Conservation (phyloP, 2,329 filamentous ascomycete species). For the Cercospora janseana region DNA sequence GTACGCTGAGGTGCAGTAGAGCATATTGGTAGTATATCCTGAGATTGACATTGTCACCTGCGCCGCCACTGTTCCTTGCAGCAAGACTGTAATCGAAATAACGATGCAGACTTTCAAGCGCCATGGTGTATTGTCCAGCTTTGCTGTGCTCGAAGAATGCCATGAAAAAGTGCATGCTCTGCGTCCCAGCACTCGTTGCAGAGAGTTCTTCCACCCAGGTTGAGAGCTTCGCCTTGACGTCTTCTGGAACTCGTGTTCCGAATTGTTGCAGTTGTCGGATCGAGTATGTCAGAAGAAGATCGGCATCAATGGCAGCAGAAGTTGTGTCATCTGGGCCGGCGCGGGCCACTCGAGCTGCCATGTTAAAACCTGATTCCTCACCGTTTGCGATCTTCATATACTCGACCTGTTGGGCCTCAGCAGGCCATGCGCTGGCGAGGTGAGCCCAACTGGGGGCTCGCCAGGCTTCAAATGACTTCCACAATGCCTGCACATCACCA, state of each 20-base stretch:
- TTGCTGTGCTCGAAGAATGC: constrained; percentile 86
- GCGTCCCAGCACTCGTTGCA: constrained; percentile 27
- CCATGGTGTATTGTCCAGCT: constrained; percentile 82
- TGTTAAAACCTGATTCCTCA: not conserved
- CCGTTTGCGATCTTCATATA: not conserved
- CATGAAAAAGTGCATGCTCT: constrained; percentile 37
- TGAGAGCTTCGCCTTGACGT: constrained; percentile 69
- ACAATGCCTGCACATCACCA: constrained; percentile 72
- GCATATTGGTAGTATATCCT: constrained; percentile 85
- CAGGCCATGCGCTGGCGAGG: constrained; percentile 57
- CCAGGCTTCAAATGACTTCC: constrained; percentile 79
- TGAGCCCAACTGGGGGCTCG: constrained; percentile 68
- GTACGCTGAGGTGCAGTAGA: constrained; percentile 83
- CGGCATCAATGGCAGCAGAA: constrained; percentile 31
- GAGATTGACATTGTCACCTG: constrained; percentile 23
- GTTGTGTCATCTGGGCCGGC: not conserved
- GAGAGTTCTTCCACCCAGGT: constrained; percentile 31
- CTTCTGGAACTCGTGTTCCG: constrained; percentile 73
- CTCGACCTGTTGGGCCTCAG: constrained; percentile 30
- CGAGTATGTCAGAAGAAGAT: constrained; percentile 73
- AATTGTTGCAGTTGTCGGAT: constrained; percentile 82
- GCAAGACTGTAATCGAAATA: constrained; percentile 86
- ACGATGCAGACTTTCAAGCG: constrained; percentile 86
- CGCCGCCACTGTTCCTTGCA: constrained; percentile 17
- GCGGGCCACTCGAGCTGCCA: not conserved